Base-by-base conservation (phyloP, 345 rosid species). In the Citrus sp. region DNA sequence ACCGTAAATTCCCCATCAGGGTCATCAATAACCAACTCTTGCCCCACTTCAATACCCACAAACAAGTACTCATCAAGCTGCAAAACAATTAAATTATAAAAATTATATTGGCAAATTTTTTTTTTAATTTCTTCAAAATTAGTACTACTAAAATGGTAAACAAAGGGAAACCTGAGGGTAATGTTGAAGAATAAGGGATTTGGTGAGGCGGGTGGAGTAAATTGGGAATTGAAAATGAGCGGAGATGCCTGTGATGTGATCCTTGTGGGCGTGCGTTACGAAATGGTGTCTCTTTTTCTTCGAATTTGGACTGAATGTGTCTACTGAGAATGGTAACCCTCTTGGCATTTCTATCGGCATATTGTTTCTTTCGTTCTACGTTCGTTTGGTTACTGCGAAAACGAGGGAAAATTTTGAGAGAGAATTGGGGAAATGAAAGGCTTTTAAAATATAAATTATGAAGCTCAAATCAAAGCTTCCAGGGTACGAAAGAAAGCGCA, bases 301-400 rank as follows among this genome's bases (percentile, higher is more conserved):
- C 14, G 93, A 92, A 77, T 77, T 85, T 16, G 87, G 82, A 42
- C 76, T 86, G 86, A 95, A 90, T 0, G 95, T 90, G 86, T 93
- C 97, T 77, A 95, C 98, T 18, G 94, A 89, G 81, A 94, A 92
- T 6, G 97, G 97, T 56, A 92, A 66, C 72, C 98, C 97, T 83
- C 82, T 88, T 7, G 96, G 96, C 94, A 92, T 91, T 82, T 94
- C 97, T 9, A 94, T 92, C 72, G 92, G 65, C 92, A 88, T 91
- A 69, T 80, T 75, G 51, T 24, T 35, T 22, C 56, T 30, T 9
- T 34, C 40, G 32, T 21, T 14, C 38, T 8, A 49, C 40, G n/a
- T 12, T 42, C 34, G 25, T 7, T 21, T n/a, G 25, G 62, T 22
- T 25, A 18, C 14, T 3, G 34, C 38, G 56, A 66, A 60, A 38